Conservation (phyloP, 805 yeast genomes). For the Nakazawaea wyomingensis region DNA sequence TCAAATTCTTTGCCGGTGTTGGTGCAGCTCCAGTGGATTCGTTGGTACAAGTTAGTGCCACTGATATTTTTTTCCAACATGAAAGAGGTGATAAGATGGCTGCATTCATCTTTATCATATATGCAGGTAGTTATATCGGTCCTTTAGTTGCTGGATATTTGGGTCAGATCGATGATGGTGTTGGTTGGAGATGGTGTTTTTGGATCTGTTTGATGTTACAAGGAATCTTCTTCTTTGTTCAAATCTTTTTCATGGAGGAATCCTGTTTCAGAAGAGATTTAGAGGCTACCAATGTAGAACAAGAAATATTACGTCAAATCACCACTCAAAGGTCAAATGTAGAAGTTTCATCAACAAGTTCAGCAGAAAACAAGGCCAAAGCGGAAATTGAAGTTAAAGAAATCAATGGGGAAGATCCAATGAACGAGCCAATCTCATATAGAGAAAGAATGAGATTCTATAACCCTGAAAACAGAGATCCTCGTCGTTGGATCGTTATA, state of each 20-base stretch:
- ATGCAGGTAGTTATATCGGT: conserved; percentile 37
- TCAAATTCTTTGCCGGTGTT: conserved; percentile 26
- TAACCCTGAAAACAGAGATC: conserved; percentile 34
- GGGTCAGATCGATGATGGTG: conserved; percentile 12
- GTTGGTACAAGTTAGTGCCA: conserved; percentile 41
- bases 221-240: conserved; percentile 27
- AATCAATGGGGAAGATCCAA: background rate
- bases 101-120: conserved; percentile 35
- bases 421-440: conserved; percentile 24
- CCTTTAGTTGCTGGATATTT: conserved; percentile 41
- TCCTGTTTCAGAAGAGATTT: conserved; percentile 33
- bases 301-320: conserved; percentile 28
- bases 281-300: conserved; percentile 21
- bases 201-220: conserved; percentile 31
- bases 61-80: conserved; percentile 44
- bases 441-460: conserved; percentile 31
- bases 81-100: conserved; percentile 31
- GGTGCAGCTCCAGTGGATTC: conserved; percentile 38
- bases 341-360: background rate
- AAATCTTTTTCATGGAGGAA: conserved; percentile 37
- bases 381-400: conserved; percentile 2
- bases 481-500: conserved; percentile 34
- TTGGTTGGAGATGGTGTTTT: conserved; percentile 39
- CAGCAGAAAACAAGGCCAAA: background rate
- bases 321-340: conserved; percentile 15